Percentiles rank a stretch among this genome's conserved stretches.
Conservation (phyloP, 495 filamentous ascomycete genomes). For the Penicillium cinerascens region DNA sequence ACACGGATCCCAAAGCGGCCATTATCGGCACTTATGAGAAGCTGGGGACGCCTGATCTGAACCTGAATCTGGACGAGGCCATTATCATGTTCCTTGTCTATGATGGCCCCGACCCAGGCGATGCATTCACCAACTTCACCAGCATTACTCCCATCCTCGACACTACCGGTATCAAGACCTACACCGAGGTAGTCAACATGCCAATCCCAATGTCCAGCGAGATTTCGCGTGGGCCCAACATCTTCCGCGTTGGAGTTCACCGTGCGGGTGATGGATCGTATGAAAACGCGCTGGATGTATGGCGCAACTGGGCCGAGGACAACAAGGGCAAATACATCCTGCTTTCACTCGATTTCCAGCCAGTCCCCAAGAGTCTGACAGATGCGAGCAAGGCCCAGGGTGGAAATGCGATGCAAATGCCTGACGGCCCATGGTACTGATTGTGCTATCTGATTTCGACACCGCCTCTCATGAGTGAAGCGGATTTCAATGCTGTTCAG, state of each 20-base stretch:
- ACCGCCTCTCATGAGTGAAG: conserved; percentile 16
- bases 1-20: conserved; percentile 31
- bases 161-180: conserved; percentile 24
- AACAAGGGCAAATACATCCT: conserved; percentile 30
- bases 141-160: conserved; percentile 24
- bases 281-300: conserved; percentile 19
- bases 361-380: conserved; percentile 30
- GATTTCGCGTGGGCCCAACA: conserved; percentile 28
- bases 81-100: conserved; percentile 39
- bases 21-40: conserved; percentile 34
- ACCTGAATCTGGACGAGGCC: conserved; percentile 27
- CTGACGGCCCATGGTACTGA: conserved; percentile 36
- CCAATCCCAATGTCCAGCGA: conserved; percentile 26
- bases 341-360: conserved; percentile 32
- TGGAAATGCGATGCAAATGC: conserved; percentile 38
- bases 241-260: conserved; percentile 35
- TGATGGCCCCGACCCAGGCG: conserved; percentile 29
- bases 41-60: conserved; percentile 19
- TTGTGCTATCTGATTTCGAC: conserved; percentile 30
- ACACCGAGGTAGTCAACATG: conserved; percentile 31
- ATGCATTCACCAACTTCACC: conserved; percentile 30
- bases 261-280: conserved; percentile 23
- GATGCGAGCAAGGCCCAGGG: conserved; percentile 34
- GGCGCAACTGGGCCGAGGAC: conserved; percentile 26
- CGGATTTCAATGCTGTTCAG: conserved; percentile 28